These are phyloP conservation scores for Grammothele lineata DNA, from an alignment of 768 basidiomycete genomes.

Conservation along the genomic window DNA sequence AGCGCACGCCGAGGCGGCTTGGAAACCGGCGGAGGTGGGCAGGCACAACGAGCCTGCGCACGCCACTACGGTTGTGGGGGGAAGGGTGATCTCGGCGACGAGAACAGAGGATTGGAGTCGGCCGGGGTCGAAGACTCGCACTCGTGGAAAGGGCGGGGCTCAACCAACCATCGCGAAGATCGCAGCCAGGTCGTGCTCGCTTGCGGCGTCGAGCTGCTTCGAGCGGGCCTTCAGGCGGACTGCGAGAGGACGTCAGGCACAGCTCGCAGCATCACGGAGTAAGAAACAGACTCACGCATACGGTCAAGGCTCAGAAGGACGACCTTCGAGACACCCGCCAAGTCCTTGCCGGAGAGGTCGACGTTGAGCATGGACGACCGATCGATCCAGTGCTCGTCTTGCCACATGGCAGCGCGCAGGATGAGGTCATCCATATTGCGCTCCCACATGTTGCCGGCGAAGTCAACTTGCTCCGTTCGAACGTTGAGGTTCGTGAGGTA, in stretches of 20 bases:
- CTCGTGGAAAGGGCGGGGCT: no score
- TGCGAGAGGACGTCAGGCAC: constrained; percentile 25
- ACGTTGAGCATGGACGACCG: constrained; percentile 66
- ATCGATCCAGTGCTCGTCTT: constrained; percentile 89
- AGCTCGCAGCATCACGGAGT: no score
- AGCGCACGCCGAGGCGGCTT: no score
- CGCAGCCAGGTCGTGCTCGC: constrained; percentile 78
- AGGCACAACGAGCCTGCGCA: no score
- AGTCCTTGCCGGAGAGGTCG: constrained; percentile 32
- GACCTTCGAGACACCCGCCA: constrained; percentile 64
- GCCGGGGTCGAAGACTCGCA: no score
- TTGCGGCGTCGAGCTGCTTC: constrained; percentile 78
- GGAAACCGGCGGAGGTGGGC: no score
- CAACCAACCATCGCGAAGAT: constrained; percentile 55
- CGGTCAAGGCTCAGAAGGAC: constrained; percentile 89
- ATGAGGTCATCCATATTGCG: constrained; percentile 95
- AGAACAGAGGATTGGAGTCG: no score
- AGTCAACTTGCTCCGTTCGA: constrained; percentile 81
- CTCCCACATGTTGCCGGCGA: constrained; percentile 47
- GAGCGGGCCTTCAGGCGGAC: constrained; percentile 90
- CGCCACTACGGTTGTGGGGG: no score
- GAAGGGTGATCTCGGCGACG: no score
- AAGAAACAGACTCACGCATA: constrained; percentile 58
- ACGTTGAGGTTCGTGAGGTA: constrained; percentile 82
- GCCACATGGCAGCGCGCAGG: constrained; percentile 89